Percentiles rank a stretch among this genome's conserved stretches.
Evolutionary conservation across 352 stramenopile genomes (phyloP).

Genomic region (Phytophthora gonapodyides): DNA sequence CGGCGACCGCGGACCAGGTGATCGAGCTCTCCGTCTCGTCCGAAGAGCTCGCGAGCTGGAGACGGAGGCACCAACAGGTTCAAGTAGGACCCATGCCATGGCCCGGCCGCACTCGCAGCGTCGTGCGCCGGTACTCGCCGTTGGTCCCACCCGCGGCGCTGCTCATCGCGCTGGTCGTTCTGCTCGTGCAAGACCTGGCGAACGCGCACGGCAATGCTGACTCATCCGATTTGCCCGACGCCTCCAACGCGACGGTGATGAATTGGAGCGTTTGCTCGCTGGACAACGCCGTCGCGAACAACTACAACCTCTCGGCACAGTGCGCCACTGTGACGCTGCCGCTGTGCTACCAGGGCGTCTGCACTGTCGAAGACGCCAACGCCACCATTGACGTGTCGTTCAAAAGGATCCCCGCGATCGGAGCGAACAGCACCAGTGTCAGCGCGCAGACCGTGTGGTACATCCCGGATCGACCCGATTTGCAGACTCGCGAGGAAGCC

Average conservation of each 20-base stretch:
- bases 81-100: constrained; percentile 36
- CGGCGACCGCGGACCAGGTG: constrained; percentile 27
- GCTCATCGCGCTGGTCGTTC: constrained; percentile 37
- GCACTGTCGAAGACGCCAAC: constrained; percentile 36
- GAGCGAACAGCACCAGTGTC: constrained; percentile 12
- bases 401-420: constrained; percentile 51
- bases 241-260: constrained; percentile 13
- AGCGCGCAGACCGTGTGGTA: constrained; percentile 43
- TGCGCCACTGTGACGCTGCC: constrained; percentile 48
- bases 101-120: constrained; percentile 35
- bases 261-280: constrained; percentile 44
- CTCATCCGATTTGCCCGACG: constrained; percentile 16
- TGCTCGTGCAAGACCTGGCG: constrained; percentile 41
- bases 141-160: constrained; percentile 39
- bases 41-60: constrained; percentile 27
- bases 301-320: constrained; percentile 37
- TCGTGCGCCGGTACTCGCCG: constrained; percentile 37
- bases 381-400: constrained; percentile 56
- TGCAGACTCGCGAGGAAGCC: constrained; percentile 25
- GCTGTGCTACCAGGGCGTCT: constrained; percentile 54
- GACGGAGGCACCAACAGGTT: constrained; percentile 16
- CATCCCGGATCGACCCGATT: constrained; percentile 44
- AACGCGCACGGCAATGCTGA: constrained; percentile 26
- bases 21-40: constrained; percentile 42
- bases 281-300: constrained; percentile 29